These are phyloP conservation scores for Microbotryomycetes sp. DNA, from an alignment of 1,284 basidiomycete genomes.

Conservation along the genomic window DNA sequence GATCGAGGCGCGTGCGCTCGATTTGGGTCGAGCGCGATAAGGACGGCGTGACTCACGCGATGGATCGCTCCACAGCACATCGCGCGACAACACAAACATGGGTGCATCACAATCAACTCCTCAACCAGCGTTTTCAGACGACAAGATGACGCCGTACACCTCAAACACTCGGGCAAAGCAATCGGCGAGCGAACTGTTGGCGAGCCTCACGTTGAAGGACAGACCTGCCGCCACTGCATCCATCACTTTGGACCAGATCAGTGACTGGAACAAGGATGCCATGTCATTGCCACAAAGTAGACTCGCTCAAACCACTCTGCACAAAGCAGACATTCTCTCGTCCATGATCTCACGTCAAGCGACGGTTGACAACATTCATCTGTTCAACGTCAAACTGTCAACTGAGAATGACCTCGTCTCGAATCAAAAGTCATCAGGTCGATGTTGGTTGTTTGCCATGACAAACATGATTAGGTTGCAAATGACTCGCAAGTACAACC, in stretches of 20 bases:
- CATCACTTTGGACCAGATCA: conserved; percentile 28
- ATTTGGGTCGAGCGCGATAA: no score
- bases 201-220: conserved; percentile 15
- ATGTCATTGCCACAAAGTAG: conserved; percentile 53
- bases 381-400: conserved; percentile 76
- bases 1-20: no score
- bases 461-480: conserved; percentile 60
- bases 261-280: conserved; percentile 30
- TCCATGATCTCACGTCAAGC: conserved; percentile 62
- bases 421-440: conserved; percentile 76
- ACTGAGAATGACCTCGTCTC: conserved; percentile 71
- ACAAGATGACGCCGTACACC: conserved; percentile 22
- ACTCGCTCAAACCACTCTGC: conserved; percentile 72
- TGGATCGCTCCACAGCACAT: no score
- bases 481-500: conserved; percentile 74
- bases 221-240: conserved; percentile 8
- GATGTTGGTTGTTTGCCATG: conserved; percentile 90
- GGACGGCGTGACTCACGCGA: no score
- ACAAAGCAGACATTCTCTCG: conserved; percentile 62
- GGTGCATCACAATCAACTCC: not conserved
- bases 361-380: conserved; percentile 60
- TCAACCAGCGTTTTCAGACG: not conserved
- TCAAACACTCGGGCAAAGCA: not conserved
- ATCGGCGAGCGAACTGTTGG: conserved; percentile 20
- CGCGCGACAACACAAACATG: not conserved